phyloP scores from a whole-genome alignment of 2,329 filamentous ascomycete species.

The Alternaria ventricosa region DNA sequence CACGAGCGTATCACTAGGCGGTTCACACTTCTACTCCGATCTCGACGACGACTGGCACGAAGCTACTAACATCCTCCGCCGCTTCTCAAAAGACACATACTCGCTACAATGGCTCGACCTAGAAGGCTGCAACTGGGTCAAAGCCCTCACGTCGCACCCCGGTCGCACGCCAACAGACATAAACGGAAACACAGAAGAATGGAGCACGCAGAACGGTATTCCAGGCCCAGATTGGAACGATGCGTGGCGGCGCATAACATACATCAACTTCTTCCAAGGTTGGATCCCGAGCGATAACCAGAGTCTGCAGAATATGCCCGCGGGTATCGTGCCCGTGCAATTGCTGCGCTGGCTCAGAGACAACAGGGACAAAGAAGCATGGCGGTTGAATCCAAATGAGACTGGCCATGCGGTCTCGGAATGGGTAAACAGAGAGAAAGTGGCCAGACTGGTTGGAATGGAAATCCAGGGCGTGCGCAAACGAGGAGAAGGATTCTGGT shows the following conservation, averaged over 20 bases:
- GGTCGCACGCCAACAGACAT: neutral
- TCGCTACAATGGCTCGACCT: constrained; percentile 68
- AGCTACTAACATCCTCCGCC: constrained; percentile 62
- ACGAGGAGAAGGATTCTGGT: constrained; percentile 35
- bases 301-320: constrained; percentile 44
- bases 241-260: constrained; percentile 53
- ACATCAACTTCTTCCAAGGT: constrained; percentile 53
- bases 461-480: constrained; percentile 41
- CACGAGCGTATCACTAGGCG: constrained; percentile 56
- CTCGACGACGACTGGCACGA: constrained; percentile 63
- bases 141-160: constrained; percentile 56
- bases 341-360: constrained; percentile 46
- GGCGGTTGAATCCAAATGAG: constrained; percentile 27
- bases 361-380: constrained; percentile 29
- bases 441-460: constrained; percentile 37
- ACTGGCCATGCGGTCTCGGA: constrained; percentile 28
- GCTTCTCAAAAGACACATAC: constrained; percentile 62
- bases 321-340: constrained; percentile 41
- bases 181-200: constrained; percentile 3
- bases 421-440: constrained; percentile 51
- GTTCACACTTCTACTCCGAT: constrained; percentile 60
- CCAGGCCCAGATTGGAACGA: constrained; percentile 48
- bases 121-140: constrained; percentile 66
- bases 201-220: constrained; percentile 8
- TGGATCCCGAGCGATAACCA: constrained; percentile 49